Conservation (phyloP, 176 grass and related monocot species). For the Microstegium vimineum region DNA sequence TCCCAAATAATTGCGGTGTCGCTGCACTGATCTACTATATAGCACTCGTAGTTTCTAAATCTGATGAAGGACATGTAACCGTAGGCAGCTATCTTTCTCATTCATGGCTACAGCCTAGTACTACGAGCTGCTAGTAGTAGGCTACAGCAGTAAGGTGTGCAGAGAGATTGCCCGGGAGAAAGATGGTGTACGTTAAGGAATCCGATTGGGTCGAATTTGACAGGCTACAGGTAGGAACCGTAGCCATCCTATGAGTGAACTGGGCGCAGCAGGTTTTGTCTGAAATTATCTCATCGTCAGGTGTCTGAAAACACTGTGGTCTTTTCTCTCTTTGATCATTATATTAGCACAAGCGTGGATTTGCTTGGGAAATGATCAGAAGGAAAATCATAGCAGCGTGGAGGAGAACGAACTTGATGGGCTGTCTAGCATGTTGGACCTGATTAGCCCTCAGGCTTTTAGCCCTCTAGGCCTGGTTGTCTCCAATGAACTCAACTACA, state of each 20-base stretch:
- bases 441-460: background rate
- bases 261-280: background rate
- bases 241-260: background rate
- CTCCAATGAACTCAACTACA: background rate
- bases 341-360: background rate
- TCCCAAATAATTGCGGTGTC: slow-evolving; percentile 21
- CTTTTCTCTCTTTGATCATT: background rate
- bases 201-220: slow-evolving; percentile 15
- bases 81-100: background rate
- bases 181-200: slow-evolving; percentile 15
- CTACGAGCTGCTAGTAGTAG: too few relatives aligned
- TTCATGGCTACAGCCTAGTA: background rate
- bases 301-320: background rate
- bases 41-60: background rate
- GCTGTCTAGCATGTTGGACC: background rate
- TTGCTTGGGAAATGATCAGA: background rate
- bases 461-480: slow-evolving; percentile 4
- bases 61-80: background rate
- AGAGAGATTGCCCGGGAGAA: background rate
- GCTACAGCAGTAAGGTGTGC: background rate
- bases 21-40: background rate
- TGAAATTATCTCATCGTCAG: background rate
- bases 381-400: background rate
- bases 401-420: slow-evolving; percentile 12
- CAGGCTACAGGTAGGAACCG: background rate